Evolutionary conservation across 192 early-diverging fungal genomes (phyloP), one percentile per base, ranked within the genome.

Genomic region (Mortierella hygrophila): DNA sequence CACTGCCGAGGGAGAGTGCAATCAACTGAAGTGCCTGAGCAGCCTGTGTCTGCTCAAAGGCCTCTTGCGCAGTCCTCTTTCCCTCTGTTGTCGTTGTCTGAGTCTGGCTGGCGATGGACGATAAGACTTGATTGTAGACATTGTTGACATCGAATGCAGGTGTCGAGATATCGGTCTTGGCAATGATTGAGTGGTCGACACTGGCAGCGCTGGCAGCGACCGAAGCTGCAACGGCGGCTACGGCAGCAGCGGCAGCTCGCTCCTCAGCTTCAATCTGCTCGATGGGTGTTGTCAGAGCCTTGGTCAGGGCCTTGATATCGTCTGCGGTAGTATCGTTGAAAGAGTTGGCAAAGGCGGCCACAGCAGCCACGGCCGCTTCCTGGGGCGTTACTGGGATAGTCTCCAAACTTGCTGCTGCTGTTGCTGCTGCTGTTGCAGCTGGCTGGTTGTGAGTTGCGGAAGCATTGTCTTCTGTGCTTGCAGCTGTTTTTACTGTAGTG

Each of bases 241-340:
- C 76, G 4, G 72, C 82, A 20, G 76, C 76, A 18, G 76, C 72
- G 0, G 71, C 72, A 5, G 57, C 77, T 18, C 68, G 54, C 42
- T 77, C 76, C 26, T 75, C 75, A 1, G 35, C 46, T 29, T 86
- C 69, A 65, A 75, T 70, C 32, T 72, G 55, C 2, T 73, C 49
- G 20, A 74, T 81, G 6, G 84, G 84, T 3, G 84, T 81, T 26
- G 79, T 81, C 26, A 86, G 79, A 32, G 75, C 84, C 29, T 80
- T 75, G 26, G 84, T 78, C 71, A 86, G 37, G 49, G 84, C 75
- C 29, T 74, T 76, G 60, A 80, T 78, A 40, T 83, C 83, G 21
- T 68, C 82, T 37, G 82, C 78, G 20, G 54, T 68, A 42, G 69
- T 41, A 29, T 70, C 44, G 26, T 63, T 74, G 32, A 74, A 73